phyloP scores from a whole-genome alignment of 1,139 yeast genomes.

The Candida sojae region DNA sequence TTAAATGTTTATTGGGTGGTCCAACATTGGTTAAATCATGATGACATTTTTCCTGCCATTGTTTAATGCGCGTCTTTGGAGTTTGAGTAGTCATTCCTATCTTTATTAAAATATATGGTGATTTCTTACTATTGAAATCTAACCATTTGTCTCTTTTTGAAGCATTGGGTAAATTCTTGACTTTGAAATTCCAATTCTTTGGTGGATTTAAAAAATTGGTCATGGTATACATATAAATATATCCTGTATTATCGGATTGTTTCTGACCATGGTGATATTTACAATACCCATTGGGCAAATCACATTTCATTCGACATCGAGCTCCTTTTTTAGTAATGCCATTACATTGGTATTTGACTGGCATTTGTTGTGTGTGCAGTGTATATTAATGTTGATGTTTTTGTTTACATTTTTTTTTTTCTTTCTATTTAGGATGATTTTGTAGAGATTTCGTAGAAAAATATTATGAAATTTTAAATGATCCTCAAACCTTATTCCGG shows the following conservation, averaged over 20 bases:
- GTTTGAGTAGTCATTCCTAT: conserved; percentile 57
- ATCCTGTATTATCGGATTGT: conserved; percentile 30
- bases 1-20: conserved; percentile 11
- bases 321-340: conserved; percentile 33
- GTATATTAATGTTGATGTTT: too few relatives aligned
- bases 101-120: conserved; percentile 46
- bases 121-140: conserved; percentile 39
- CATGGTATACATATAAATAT: conserved; percentile 56
- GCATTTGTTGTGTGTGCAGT: neutral
- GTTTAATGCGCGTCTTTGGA: conserved; percentile 44
- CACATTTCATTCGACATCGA: conserved; percentile 26
- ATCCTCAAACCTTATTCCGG: neutral
- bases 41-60: conserved; percentile 58
- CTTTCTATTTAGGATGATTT: too few relatives aligned
- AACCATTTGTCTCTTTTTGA: conserved; percentile 29
- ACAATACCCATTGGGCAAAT: conserved; percentile 25
- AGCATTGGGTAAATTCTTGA: conserved; percentile 32
- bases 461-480: too few relatives aligned
- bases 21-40: conserved; percentile 30
- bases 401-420: neutral
- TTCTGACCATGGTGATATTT: conserved; percentile 23
- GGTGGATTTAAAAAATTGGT: conserved; percentile 20
- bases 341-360: conserved; percentile 22
- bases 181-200: conserved; percentile 28
- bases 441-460: too few relatives aligned